phyloP scores from a whole-genome alignment of 768 basidiomycete genomes.

The Suillus bovinus region DNA sequence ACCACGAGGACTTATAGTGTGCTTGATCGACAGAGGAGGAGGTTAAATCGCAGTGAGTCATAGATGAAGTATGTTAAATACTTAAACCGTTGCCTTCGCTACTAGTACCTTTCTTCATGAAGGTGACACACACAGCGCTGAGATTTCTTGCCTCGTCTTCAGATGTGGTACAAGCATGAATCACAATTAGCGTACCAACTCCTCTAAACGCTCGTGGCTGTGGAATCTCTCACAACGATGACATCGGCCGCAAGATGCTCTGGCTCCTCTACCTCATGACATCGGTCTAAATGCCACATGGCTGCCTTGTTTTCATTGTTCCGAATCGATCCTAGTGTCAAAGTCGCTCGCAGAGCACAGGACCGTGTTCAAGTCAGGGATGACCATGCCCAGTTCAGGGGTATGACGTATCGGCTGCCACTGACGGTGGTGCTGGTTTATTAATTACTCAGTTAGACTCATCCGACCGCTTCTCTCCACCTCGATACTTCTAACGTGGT shows the following conservation, averaged over 20 bases:
- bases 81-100: not conserved
- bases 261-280: not conserved
- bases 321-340: not conserved
- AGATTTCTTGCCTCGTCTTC: not conserved
- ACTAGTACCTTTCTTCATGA: not conserved
- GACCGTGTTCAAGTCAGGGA: not conserved
- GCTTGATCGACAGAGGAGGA: not conserved
- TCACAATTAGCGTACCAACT: too few relatives aligned
- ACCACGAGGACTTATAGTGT: not conserved
- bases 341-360: not conserved
- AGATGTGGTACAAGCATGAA: not conserved
- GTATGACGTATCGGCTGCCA: too few relatives aligned
- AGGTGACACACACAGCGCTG: constrained; percentile 3
- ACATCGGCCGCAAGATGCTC: not conserved
- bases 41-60: not conserved
- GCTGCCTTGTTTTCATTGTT: constrained; percentile 2
- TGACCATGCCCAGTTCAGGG: not conserved
- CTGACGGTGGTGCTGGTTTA: not conserved
- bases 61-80: not conserved
- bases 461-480: too few relatives aligned
- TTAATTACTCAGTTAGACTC: not conserved
- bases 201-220: not conserved
- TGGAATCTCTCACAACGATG: not conserved
- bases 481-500: not conserved
- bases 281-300: not conserved